phyloP scores from a whole-genome alignment of 2,329 filamentous ascomycete genomes.

The Epichloe gansuensis region DNA sequence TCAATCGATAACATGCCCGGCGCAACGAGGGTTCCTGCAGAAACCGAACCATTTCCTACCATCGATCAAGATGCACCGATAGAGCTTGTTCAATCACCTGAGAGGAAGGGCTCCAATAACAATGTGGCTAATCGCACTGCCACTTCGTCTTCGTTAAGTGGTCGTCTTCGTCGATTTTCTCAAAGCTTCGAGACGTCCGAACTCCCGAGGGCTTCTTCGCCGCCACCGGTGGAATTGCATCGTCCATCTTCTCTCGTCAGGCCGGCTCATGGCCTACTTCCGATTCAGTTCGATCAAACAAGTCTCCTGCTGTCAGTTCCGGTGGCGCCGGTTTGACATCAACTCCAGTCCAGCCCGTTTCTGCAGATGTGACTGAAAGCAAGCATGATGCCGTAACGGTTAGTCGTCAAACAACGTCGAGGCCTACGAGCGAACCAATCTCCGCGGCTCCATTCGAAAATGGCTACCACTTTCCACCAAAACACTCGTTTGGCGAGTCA shows the following conservation, averaged over 20 bases:
- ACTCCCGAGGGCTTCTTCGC: conserved; percentile 34
- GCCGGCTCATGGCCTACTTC: conserved; percentile 9
- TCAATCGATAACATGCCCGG: conserved; percentile 2
- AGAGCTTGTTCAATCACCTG: not conserved
- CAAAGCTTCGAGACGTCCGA: conserved; percentile 32
- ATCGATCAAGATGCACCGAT: conserved; percentile 9
- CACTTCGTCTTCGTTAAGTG: conserved; percentile 21
- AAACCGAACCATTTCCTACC: conserved; percentile 17
- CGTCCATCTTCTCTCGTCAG: conserved; percentile 23
- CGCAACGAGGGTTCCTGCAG: conserved; percentile 2
- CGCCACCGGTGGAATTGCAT: conserved; percentile 33
- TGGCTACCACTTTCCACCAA: conserved; percentile 53
- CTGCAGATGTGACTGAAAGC: conserved; percentile 1
- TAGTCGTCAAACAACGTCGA: conserved; percentile 10
- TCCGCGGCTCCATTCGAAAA: conserved; percentile 40
- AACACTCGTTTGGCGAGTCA: conserved; percentile 46
- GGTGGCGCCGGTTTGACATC: not conserved
- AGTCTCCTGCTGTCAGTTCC: conserved; percentile 1
- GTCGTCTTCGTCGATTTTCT: conserved; percentile 21
- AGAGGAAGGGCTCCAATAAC: conserved; percentile 2
- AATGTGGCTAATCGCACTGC: conserved; percentile 13
- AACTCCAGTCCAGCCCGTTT: not conserved
- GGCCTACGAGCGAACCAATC: conserved; percentile 13
- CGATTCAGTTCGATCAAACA: conserved; percentile 10
- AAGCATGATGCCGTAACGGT: conserved; percentile 8